Conservation (phyloP, 2,329 filamentous ascomycete genomes). For the Alternaria novae-zelandiae region DNA sequence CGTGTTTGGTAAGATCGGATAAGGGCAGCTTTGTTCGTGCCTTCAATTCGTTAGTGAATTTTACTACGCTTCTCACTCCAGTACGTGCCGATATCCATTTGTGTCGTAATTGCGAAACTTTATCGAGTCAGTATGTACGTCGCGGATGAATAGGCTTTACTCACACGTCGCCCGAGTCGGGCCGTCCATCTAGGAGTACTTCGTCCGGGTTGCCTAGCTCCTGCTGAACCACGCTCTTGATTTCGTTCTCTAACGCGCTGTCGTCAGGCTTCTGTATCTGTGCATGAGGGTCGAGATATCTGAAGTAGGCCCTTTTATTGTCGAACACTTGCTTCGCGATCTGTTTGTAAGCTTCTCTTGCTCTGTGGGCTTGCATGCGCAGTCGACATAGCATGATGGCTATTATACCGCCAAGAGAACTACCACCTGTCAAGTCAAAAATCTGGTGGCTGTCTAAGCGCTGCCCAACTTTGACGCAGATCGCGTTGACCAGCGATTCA, state of each 20-base stretch:
- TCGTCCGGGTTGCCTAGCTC: constrained; percentile 28
- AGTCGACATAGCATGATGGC: constrained; percentile 40
- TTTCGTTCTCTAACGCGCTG: constrained; percentile 25
- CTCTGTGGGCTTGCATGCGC: constrained; percentile 37
- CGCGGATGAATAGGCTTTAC: background rate
- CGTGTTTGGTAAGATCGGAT: constrained; percentile 42
- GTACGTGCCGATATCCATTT: constrained; percentile 32
- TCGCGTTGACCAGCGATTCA: constrained; percentile 40
- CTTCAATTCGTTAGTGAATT: background rate
- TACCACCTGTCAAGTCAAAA: constrained; percentile 40
- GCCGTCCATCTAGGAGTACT: constrained; percentile 29
- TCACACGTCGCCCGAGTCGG: constrained; percentile 40
- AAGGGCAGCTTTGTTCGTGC: constrained; percentile 35
- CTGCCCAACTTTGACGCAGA: constrained; percentile 35
- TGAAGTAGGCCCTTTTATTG: constrained; percentile 38
- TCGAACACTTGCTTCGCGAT: constrained; percentile 32
- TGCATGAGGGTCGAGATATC: constrained; percentile 29
- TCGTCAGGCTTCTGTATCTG: constrained; percentile 12
- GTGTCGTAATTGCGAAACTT: constrained; percentile 38
- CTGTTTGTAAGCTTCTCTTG: constrained; percentile 37
- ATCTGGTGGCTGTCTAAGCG: constrained; percentile 37
- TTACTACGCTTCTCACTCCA: background rate
- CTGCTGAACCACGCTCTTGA: constrained; percentile 26
- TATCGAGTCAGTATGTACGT: constrained; percentile 6
- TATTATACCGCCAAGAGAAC: constrained; percentile 36